A percentile compares a stretch with the other conserved stretches of the same genome.
Evolutionary conservation across 148 eudicot genomes (phyloP).

Genomic region (Diospyros lotus): DNA sequence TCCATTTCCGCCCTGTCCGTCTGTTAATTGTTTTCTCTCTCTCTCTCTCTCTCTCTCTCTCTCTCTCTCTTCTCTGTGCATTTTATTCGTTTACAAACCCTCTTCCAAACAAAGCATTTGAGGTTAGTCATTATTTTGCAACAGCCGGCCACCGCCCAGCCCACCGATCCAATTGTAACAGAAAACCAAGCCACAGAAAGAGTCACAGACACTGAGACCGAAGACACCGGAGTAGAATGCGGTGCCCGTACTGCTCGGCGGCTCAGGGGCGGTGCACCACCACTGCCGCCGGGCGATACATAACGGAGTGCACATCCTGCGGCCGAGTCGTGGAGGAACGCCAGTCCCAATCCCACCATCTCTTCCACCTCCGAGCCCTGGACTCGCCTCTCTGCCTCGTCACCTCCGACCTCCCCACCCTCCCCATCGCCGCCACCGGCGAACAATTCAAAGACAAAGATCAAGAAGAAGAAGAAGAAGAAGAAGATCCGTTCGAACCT

Average conservation of each 20-base stretch:
- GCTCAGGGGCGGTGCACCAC: slow-evolving; percentile 54
- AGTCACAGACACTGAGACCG: too few species aligned
- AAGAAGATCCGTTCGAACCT: slow-evolving; percentile 75
- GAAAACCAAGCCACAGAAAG: too few species aligned
- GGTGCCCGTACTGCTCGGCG: slow-evolving; percentile 65
- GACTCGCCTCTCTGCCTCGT: slow-evolving; percentile 76
- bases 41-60: too few species aligned
- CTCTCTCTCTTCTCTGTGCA: too few species aligned
- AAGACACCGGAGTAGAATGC: slow-evolving; percentile 32
- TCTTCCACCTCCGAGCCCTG: slow-evolving; percentile 76
- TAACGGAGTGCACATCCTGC: slow-evolving; percentile 81
- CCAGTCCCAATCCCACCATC: slow-evolving; percentile 72
- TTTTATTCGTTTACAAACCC: too few species aligned
- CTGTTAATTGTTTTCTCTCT: too few species aligned
- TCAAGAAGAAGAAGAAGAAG: slow-evolving; percentile 15
- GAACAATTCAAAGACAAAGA: not conserved
- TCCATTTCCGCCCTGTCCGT: too few species aligned
- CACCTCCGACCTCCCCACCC: slow-evolving; percentile 77
- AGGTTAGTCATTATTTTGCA: too few species aligned
- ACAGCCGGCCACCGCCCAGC: too few species aligned
- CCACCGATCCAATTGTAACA: too few species aligned
- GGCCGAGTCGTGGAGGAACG: slow-evolving; percentile 77
- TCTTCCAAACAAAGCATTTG: too few species aligned
- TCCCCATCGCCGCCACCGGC: slow-evolving; percentile 21
- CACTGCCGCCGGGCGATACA: slow-evolving; percentile 41